phyloP scores from a whole-genome alignment of 2,329 filamentous ascomycete species.

The Calonectria hawksworthii region DNA sequence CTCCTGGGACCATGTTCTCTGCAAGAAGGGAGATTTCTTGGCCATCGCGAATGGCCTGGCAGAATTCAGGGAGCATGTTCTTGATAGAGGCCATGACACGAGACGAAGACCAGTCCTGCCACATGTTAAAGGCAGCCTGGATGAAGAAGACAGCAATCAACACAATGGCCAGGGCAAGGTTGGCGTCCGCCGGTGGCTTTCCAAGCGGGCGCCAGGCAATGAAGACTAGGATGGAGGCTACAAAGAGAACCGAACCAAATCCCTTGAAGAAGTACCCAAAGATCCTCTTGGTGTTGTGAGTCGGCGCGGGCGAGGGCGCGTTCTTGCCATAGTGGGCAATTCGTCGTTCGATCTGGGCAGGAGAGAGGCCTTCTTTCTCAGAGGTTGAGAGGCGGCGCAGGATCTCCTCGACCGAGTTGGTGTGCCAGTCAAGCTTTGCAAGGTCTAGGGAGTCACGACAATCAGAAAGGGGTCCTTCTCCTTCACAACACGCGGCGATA shows the following conservation, averaged over 20 bases:
- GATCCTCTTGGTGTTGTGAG: conserved; percentile 56
- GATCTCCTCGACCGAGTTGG: conserved; percentile 31
- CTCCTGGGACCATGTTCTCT: conserved; percentile 78
- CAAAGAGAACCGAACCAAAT: conserved; percentile 79
- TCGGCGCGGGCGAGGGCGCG: conserved; percentile 34
- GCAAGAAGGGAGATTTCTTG: conserved; percentile 63
- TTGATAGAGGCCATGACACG: conserved; percentile 85
- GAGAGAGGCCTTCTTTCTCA: conserved; percentile 31
- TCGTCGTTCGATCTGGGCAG: conserved; percentile 28
- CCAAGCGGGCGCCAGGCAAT: conserved; percentile 83
- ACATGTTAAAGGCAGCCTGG: conserved; percentile 78
- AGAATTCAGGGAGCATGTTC: conserved; percentile 83
- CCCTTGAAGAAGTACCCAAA: conserved; percentile 83
- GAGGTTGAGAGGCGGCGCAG: conserved; percentile 32
- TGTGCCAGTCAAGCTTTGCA: conserved; percentile 39
- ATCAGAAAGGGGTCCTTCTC: conserved; percentile 5
- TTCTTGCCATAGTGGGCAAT: conserved; percentile 36
- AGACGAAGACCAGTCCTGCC: conserved; percentile 82
- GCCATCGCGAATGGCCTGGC: conserved; percentile 74
- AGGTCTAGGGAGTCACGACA: conserved; percentile 22
- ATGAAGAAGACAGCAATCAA: conserved; percentile 78
- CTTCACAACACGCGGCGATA: not conserved
- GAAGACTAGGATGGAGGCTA: conserved; percentile 80
- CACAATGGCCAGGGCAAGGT: conserved; percentile 81
- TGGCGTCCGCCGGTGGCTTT: conserved; percentile 77